These are phyloP conservation scores for Solanum acaule DNA, from an alignment of 257 asterid genomes.

Conservation along the genomic window DNA sequence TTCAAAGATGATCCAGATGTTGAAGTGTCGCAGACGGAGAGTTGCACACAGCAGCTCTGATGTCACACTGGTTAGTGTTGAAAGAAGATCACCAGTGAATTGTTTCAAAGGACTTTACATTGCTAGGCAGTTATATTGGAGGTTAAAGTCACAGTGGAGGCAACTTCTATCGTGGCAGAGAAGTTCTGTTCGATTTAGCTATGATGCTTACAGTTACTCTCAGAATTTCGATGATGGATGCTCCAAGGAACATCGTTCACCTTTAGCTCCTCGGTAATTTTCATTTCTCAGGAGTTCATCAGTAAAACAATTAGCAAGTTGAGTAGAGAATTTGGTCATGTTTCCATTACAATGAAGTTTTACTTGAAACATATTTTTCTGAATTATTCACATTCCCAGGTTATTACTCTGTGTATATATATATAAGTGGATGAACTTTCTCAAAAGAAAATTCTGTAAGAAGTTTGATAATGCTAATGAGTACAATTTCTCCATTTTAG, in stretches of 20 bases:
- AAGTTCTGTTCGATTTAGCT: conserved; percentile 18
- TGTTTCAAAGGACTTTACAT: background rate
- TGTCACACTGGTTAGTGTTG: conserved; percentile 8
- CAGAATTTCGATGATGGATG: conserved; percentile 49
- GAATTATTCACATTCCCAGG: background rate
- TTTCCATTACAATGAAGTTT: background rate
- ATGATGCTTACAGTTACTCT: conserved; percentile 43
- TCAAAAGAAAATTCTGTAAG: background rate
- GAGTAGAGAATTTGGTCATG: background rate
- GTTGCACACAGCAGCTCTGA: background rate
- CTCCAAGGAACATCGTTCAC: conserved; percentile 24
- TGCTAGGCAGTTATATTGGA: conserved; percentile 16
- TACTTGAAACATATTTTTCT: background rate
- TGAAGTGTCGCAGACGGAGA: conserved; percentile 14
- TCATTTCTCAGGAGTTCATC: background rate
- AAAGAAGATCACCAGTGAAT: background rate
- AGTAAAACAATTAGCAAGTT: background rate
- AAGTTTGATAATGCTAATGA: background rate
- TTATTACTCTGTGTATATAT: background rate
- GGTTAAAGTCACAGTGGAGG: conserved; percentile 26
- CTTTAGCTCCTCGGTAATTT: conserved; percentile 28
- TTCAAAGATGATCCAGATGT: background rate
- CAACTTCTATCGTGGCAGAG: conserved; percentile 15
- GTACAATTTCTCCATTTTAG: background rate
- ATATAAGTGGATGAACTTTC: background rate